phyloP scores from a whole-genome alignment of 768 basidiomycete genomes.

The Kwoniella mangroviensis region DNA sequence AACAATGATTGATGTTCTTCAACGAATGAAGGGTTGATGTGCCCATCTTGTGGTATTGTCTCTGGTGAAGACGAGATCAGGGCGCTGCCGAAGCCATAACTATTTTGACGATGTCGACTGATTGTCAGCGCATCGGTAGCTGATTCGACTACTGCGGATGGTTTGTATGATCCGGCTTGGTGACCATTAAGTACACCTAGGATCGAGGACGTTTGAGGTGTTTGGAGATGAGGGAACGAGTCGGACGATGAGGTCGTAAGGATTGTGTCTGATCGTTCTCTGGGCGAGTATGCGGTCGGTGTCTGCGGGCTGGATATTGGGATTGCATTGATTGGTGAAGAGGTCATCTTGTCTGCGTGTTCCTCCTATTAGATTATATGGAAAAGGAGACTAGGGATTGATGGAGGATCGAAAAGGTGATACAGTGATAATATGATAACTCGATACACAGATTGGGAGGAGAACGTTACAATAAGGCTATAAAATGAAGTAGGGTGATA shows the following conservation, averaged over 20 bases:
- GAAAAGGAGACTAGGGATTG: no score
- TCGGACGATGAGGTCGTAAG: conserved; percentile 27
- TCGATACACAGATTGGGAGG: not conserved
- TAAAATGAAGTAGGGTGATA: not conserved
- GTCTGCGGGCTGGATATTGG: not conserved
- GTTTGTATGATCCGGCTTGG: not conserved
- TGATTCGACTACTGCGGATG: not conserved
- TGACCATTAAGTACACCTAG: conserved; percentile 15
- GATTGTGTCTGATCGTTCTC: conserved; percentile 24
- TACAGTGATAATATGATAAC: no score
- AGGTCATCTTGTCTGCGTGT: conserved; percentile 5
- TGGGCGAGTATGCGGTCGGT: not conserved
- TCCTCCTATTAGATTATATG: no score
- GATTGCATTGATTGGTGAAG: not conserved
- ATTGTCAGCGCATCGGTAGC: not conserved
- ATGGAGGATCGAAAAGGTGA: no score
- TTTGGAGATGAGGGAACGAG: conserved; percentile 22
- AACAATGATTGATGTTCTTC: not conserved
- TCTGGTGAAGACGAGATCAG: conserved; percentile 1
- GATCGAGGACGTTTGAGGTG: conserved; percentile 27
- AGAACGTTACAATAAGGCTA: conserved; percentile 1
- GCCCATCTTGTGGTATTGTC: not conserved
- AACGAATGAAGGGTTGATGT: not conserved
- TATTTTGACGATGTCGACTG: conserved; percentile 5
- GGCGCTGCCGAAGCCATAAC: conserved; percentile 17